These are phyloP conservation scores for Candida awuae DNA, from an alignment of 805 yeast species.

Conservation along the genomic window DNA sequence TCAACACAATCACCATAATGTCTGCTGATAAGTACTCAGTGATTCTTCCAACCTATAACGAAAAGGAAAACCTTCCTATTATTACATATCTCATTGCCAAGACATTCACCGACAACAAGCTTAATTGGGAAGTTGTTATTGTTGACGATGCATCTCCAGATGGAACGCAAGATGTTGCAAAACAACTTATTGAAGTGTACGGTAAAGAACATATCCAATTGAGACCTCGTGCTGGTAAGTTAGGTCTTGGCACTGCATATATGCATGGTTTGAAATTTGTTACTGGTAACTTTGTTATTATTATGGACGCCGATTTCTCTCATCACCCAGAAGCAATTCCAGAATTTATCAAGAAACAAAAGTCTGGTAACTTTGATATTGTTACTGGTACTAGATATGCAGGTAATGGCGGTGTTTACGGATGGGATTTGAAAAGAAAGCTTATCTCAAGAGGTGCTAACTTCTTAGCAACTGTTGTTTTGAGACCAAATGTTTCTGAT, in stretches of 20 bases:
- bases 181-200: slow-evolving; percentile 47
- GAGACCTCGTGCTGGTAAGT: slow-evolving; percentile 67
- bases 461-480: slow-evolving; percentile 61
- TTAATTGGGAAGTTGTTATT: slow-evolving; percentile 70
- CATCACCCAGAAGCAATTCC: slow-evolving; percentile 80
- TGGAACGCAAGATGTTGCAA: slow-evolving; percentile 70
- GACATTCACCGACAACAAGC: slow-evolving; percentile 46
- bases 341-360: slow-evolving; percentile 59
- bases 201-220: slow-evolving; percentile 55
- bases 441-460: slow-evolving; percentile 75
- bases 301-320: slow-evolving; percentile 81
- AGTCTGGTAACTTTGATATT: slow-evolving; percentile 42
- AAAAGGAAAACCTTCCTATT: slow-evolving; percentile 60
- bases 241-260: slow-evolving; percentile 75
- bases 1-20: slow-evolving; percentile 13
- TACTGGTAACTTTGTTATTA: slow-evolving; percentile 66
- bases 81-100: slow-evolving; percentile 61
- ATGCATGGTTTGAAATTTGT: slow-evolving; percentile 67
- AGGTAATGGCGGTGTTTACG: slow-evolving; percentile 76
- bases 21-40: slow-evolving; percentile 53
- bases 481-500: slow-evolving; percentile 67
- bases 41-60: slow-evolving; percentile 72
- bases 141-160: slow-evolving; percentile 79
- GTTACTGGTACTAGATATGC: slow-evolving; percentile 57
- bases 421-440: slow-evolving; percentile 78